Evolutionary conservation across 805 yeast genomes (phyloP).

Genomic region (Trichomonascus vanleenenianus): DNA sequence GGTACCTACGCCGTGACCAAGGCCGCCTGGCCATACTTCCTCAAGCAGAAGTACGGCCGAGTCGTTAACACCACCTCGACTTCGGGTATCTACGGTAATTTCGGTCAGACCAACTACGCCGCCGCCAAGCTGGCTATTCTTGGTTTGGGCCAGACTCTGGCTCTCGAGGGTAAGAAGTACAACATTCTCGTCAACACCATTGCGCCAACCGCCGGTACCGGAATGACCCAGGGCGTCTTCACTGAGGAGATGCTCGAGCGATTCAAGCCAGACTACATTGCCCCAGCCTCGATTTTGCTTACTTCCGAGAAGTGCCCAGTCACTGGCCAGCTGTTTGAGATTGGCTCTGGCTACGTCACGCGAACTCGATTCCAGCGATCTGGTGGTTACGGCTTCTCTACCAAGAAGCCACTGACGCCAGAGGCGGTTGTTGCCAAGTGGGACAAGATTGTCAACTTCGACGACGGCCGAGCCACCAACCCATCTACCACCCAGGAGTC

Average conservation of each 20-base stretch:
- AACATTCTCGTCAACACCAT: constrained; percentile 72
- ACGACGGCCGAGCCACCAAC: constrained; percentile 43
- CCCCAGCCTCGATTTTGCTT: constrained; percentile 78
- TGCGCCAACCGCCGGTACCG: constrained; percentile 98
- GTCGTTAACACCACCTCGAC: constrained; percentile 89
- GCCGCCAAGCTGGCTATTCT: constrained; percentile 87
- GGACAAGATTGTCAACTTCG: constrained; percentile 59
- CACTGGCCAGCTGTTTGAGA: constrained; percentile 80
- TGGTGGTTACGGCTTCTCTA: constrained; percentile 61
- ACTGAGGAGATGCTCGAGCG: constrained; percentile 71
- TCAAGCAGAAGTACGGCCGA: constrained; percentile 69
- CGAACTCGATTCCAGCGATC: constrained; percentile 93
- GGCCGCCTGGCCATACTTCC: constrained; percentile 88
- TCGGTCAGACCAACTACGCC: constrained; percentile 95
- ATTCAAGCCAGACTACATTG: constrained; percentile 81
- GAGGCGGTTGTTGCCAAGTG: constrained; percentile 69
- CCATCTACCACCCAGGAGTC: constrained; percentile 66
- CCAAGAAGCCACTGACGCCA: constrained; percentile 41
- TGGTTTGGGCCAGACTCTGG: constrained; percentile 78
- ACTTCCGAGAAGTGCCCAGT: constrained; percentile 67
- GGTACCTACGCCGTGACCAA: constrained; percentile 79
- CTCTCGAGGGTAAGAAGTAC: constrained; percentile 79
- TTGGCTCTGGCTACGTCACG: constrained; percentile 96
- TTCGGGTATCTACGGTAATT: constrained; percentile 94
- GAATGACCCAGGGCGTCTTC: constrained; percentile 89